Percentiles rank a stretch among this genome's conserved stretches.
Conservation (phyloP, 1,284 basidiomycete genomes). For the Tylopilus sp. region DNA sequence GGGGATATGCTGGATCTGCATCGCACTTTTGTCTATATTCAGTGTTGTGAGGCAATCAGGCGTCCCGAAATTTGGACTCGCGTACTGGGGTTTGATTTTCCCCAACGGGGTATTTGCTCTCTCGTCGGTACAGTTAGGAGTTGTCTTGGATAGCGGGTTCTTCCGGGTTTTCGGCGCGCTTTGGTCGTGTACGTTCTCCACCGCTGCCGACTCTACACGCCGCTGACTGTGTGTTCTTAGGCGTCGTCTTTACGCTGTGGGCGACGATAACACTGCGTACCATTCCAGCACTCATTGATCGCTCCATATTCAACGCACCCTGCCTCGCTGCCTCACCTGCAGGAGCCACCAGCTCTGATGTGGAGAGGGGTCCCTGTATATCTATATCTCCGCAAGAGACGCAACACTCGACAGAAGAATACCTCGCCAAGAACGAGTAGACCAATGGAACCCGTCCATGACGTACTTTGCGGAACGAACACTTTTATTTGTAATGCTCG, state of each 20-base stretch:
- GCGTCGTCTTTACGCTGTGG: constrained; percentile 47
- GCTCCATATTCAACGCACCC: constrained; percentile 44
- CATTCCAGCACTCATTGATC: constrained; percentile 40
- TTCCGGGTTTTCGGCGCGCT: constrained; percentile 42
- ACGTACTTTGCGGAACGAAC: background rate
- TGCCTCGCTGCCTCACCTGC: constrained; percentile 27
- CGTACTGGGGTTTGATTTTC: constrained; percentile 51
- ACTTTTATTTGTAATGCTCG: background rate
- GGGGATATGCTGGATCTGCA: constrained; percentile 44
- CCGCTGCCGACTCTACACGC: background rate
- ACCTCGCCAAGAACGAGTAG: constrained; percentile 1
- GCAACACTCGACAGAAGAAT: background rate
- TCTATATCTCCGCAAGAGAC: background rate
- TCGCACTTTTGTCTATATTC: constrained; percentile 36
- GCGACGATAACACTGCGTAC: constrained; percentile 39
- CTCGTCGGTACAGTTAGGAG: constrained; percentile 43
- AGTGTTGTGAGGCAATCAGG: constrained; percentile 28
- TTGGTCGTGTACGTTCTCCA: constrained; percentile 31
- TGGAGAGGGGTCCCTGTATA: constrained; percentile 12
- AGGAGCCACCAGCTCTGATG: constrained; percentile 2
- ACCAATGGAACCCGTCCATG: background rate
- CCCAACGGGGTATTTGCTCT: constrained; percentile 49
- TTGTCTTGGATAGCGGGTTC: constrained; percentile 43
- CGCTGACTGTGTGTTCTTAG: constrained; percentile 19
- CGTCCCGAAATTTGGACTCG: constrained; percentile 38